Percentiles rank a stretch among this genome's conserved stretches.
phyloP scores from a whole-genome alignment of 371 early-diverging fungal species.

The Zychaea mexicana region DNA sequence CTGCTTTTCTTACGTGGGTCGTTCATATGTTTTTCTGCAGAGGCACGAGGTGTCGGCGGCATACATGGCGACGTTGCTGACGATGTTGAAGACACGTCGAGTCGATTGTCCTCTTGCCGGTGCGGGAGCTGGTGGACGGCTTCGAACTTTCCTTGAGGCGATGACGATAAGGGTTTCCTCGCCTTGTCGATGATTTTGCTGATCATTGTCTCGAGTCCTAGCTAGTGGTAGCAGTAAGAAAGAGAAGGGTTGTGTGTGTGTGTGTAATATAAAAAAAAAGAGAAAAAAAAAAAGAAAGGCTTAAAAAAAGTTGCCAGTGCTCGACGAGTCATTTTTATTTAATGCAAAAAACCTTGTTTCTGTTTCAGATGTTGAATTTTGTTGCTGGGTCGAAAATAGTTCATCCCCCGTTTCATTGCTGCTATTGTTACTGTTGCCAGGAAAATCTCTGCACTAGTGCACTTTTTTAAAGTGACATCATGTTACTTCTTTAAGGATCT shows the following conservation, averaged over 20 bases:
- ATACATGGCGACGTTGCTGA: not conserved
- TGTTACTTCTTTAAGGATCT: no score
- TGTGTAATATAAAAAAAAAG: no score
- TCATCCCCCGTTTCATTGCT: no score
- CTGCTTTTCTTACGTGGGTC: not conserved
- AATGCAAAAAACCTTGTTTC: not conserved
- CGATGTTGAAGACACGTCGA: not conserved
- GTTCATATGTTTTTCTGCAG: slow-evolving; percentile 5
- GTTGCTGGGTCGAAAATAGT: no score
- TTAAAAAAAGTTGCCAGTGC: not conserved
- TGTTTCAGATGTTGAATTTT: no score
- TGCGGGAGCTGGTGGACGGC: not conserved
- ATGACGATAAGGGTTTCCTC: slow-evolving; percentile 5
- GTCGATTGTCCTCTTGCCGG: not conserved
- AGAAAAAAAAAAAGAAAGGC: no score
- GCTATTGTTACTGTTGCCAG: no score
- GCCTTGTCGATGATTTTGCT: slow-evolving; percentile 18
- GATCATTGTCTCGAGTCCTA: no score
- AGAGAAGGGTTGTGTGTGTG: not conserved
- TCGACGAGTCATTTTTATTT: no score
- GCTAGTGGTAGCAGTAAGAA: not conserved
- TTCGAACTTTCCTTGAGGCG: not conserved
- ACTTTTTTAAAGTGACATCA: no score
- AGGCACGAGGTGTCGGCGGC: slow-evolving; percentile 9
- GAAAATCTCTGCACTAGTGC: no score